Percentiles rank a stretch among this genome's conserved stretches.
Conservation (phyloP, 148 eudicot species). For the Silene latifolia region DNA sequence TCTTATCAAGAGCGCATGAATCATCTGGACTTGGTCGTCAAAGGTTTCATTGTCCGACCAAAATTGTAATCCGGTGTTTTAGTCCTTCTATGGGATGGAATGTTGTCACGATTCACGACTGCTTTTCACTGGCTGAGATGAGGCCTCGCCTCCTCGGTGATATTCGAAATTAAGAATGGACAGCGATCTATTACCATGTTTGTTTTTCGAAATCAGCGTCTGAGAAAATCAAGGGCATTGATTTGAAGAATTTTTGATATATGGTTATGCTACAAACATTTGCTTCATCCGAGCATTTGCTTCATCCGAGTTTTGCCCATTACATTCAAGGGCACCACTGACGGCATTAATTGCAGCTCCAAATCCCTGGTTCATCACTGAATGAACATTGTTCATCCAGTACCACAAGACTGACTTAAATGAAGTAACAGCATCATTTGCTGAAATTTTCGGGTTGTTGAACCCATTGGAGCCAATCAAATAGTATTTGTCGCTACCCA, state of each 20-base stretch:
- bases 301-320: conserved; percentile 23
- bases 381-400: conserved; percentile 37
- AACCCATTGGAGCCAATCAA: no score
- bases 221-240: background rate
- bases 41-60: conserved; percentile 14
- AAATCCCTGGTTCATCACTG: conserved; percentile 23
- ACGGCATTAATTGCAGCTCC: conserved; percentile 36
- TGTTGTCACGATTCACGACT: background rate
- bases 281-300: conserved; percentile 19
- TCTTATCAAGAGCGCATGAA: background rate
- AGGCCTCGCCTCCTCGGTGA: no score
- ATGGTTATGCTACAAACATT: background rate
- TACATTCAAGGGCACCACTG: conserved; percentile 27
- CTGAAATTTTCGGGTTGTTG: conserved; percentile 25
- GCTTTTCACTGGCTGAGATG: background rate
- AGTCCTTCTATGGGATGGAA: no score
- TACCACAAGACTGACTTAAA: conserved; percentile 36
- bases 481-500: no score
- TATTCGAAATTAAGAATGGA: background rate
- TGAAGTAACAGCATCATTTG: conserved; percentile 22
- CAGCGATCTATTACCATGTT: background rate
- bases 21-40: background rate
- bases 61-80: background rate
- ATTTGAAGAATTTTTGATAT: background rate
- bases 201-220: background rate